A percentile compares a stretch with the other conserved stretches of the same genome.
Evolutionary conservation across 2,329 filamentous ascomycete genomes (phyloP).

Genomic region (Zasmidium citrigriseum): DNA sequence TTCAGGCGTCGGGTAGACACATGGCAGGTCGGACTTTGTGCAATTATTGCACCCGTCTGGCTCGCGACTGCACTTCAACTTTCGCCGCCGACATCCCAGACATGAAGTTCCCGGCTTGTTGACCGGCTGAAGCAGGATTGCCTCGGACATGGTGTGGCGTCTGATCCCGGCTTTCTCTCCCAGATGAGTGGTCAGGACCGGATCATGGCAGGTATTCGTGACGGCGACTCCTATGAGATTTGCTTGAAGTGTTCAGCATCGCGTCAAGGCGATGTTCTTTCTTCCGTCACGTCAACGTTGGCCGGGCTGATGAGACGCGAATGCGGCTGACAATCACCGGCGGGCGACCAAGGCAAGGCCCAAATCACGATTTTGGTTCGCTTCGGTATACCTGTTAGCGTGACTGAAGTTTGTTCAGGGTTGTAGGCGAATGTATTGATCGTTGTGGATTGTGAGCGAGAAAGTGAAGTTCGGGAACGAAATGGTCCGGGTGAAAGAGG

Average conservation of each 20-base stretch:
- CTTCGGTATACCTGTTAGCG: no score
- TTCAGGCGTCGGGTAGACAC: slow-evolving; percentile 30
- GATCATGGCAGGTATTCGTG: background rate
- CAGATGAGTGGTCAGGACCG: background rate
- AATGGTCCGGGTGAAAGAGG: background rate
- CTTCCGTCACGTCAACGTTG: no score
- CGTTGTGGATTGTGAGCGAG: no score
- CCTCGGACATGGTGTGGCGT: slow-evolving; percentile 17
- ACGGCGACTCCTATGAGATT: background rate
- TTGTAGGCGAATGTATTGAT: no score
- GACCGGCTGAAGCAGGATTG: slow-evolving; percentile 15
- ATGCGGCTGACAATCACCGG: background rate
- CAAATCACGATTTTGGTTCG: no score
- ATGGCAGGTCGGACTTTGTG: slow-evolving; percentile 27
- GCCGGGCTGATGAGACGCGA: background rate
- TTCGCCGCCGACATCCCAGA: slow-evolving; percentile 29
- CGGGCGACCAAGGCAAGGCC: no score
- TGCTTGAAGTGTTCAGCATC: background rate
- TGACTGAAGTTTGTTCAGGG: no score
- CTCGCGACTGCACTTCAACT: slow-evolving; percentile 32
- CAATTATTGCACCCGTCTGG: slow-evolving; percentile 30
- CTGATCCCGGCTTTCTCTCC: background rate
- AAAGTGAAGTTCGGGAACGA: background rate
- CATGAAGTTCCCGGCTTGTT: slow-evolving; percentile 32
- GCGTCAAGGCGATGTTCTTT: background rate